Base-by-base conservation (phyloP, 2,329 filamentous ascomycete genomes). In the Mycosphaerelloides madeirae region DNA sequence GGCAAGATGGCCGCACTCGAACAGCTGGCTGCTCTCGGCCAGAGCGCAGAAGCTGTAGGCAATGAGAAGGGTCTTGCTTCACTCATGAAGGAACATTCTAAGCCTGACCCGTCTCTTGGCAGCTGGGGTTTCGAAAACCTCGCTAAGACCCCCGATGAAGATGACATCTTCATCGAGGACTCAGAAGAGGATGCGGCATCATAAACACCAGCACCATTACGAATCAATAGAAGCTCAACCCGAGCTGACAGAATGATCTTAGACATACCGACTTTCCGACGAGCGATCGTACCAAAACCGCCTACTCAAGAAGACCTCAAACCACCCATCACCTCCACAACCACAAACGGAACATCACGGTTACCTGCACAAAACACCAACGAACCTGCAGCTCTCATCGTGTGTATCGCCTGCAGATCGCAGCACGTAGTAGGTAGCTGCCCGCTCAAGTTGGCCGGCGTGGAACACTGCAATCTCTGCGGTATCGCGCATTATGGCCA, bases 401-500 rank as follows among this genome's bases (percentile, higher is more conserved):
- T 57, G 15, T 85, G 83, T 54, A 60, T 68, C 2, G 77, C 75
- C 11, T 85, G 82, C 61, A 62, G 64, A 29, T 65, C 68, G 16
- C 47, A 56, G n/a, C 83, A 85, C 59, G 61, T 69, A 1, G 59
- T 67, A 11, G 81, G 81, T n/a, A 69, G 72, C 32, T 86, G 83
- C 57, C 76, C 76, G 8, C 65, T 84, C 25, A 83, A 81, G 59
- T 52, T 71, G 4, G 74, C 76, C 7, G 78, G 79, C 2, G 69
- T 75, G 2, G 80, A 84, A 55, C 65, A 75, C 53, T 87, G 83
- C 62, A 75, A 75, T 6, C 70, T 85, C 6, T 85, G 83, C 49
- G 80, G 81, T 13, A 71, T 79, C 16, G 77, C 78, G 1, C 81
- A 84, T 57, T 78, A 71, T 50, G 80, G 80, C 2, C 60, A 70